Evolutionary conservation across 2,329 filamentous ascomycete species (phyloP), one percentile per base, ranked within the genome.

Genomic region (Pseudogymnoascus sp.): DNA sequence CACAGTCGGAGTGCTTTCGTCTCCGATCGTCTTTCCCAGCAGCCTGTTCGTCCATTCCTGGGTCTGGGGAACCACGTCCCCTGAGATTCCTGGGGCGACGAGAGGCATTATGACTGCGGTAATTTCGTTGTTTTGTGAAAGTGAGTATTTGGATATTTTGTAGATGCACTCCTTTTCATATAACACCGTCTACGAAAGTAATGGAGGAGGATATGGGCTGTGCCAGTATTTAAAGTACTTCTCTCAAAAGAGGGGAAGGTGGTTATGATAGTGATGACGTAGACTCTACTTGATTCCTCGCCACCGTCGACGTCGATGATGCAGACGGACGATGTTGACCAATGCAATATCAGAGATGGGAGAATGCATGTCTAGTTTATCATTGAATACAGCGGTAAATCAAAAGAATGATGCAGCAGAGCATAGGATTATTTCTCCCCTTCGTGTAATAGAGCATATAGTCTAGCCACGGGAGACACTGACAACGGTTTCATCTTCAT

Each of bases 41-140:
- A 52, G 26, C 45, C 26, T 52, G 45, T 52, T 52, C 9, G 45
- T 52, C 45, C 45, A 52, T n/a, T 52, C 45, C 13, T 52, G 45
- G 15, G 26, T 52, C 45, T 52, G 45, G n/a, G 45, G 45, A 9
- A 52, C 45, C 26, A 52, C 45, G 30, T 52, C 45, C 26, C 45
- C 45, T 30, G 45, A 18, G 23, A 52, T 52, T 15, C 8, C n/a
- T 19, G 45, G 45, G 26, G 45, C 23, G n/a, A 52, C 45, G 45
- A 52, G 45, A 52, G 45, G 45, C 45, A 52, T 52, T 30, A 2
- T 52, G 45, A 15, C 45, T 18, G 41, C 9, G 10, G 45, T 30
- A 8, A 26, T 30, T 52, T 5, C 15, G 45, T 52, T 23, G 45
- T 13, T 12, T 52, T 9, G 45, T 30, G 9, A 1, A 19, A 28